Evolutionary conservation across 495 filamentous ascomycete species (phyloP), one percentile per base, ranked within the genome.

Genomic region (Amphirosellinia nigrospora): DNA sequence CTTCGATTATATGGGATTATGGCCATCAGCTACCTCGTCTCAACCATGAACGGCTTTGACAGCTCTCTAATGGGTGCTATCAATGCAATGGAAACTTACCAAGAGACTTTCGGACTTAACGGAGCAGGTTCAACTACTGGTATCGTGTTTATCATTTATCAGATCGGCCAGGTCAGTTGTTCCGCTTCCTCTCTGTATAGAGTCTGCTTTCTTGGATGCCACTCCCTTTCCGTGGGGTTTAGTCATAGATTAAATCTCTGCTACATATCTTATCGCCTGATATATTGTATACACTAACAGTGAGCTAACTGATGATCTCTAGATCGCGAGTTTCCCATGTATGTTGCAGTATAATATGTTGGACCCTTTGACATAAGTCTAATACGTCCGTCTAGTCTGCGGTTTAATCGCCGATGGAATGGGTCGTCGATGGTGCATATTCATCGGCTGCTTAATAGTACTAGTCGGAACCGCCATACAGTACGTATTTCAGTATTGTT

Each of bases 381-480:
- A 59, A 67, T 21, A n/a, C n/a, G n/a, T 26, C 8, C 2, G 19
- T 32, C 1, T 23, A 67, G 65, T 80, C 70, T 81, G 80, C 56
- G 82, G 81, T 45, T 32, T 77, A 1, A 36, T 74, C 58, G 70
- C 74, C 21, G 76, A 81, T 79, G 66, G 81, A 71, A 75, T 79
- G 75, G 87, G 79, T 39, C 82, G 88, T 32, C 80, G 81, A 68
- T 77, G 81, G 45, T 86, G 88, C 41, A 90, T 91, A 72, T 83
- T 86, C 56, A 78, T 87, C 52, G 88, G 88, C 19, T 81, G 81
- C 46, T 52, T 79, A 23, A 80, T 88, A 64, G 85, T 89, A 63
- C 75, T 89, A 50, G 66, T 89, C 52, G 89, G 89, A 26, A 86
- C 87, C 19, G 73, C 77, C 64, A 71, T 88, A 26, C 84, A 88